Evolutionary conservation across 257 asterid species (phyloP).

Genomic region (Solanum arcanum): DNA sequence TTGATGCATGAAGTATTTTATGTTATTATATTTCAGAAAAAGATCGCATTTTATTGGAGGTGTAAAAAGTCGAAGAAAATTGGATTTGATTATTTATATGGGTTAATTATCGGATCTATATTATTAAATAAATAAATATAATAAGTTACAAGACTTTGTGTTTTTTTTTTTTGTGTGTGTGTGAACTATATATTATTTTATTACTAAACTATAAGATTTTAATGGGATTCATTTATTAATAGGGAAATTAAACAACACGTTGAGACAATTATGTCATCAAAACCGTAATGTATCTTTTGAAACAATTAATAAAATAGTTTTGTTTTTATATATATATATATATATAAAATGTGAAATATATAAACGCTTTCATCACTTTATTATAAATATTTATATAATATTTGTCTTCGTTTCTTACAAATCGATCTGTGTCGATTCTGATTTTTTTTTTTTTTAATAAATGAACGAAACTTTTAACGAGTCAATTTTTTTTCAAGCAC

Average conservation of each 20-base stretch:
- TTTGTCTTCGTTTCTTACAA: no score
- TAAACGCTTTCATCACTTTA: not conserved
- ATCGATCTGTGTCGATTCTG: not conserved
- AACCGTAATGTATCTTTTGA: not conserved
- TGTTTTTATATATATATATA: no score
- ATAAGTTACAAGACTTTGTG: not conserved
- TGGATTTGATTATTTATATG: not conserved
- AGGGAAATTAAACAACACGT: not conserved
- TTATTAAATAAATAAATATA: no score
- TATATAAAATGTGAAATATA: no score
- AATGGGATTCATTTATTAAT: not conserved
- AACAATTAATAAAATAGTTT: not conserved
- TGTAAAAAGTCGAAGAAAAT: not conserved
- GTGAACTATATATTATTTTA: not conserved
- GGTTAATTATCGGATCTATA: not conserved
- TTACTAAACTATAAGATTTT: not conserved
- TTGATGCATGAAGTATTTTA: not conserved
- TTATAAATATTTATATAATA: no score
- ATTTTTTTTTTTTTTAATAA: no score
- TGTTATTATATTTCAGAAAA: no score
- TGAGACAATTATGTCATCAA: not conserved
- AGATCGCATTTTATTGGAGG: fast-evolving
- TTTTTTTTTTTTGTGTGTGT: no score
- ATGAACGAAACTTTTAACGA: not conserved
- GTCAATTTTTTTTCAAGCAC: not conserved